Conservation (phyloP, 2,329 filamentous ascomycete species). For the Sarocladium brachiariae region DNA sequence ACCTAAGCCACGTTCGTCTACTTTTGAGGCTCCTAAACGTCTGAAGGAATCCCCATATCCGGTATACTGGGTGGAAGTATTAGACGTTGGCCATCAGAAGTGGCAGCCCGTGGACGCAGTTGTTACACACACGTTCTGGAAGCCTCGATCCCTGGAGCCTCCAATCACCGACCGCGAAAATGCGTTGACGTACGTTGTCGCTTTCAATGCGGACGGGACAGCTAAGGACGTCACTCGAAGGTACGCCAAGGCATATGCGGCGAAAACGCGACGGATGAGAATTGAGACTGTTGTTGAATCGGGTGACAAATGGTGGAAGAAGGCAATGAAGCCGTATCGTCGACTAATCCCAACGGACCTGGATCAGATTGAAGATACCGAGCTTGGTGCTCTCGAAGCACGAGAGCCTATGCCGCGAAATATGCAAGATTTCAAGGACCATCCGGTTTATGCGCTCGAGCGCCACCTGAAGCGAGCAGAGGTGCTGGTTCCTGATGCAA, state of each 20-base stretch:
- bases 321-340: constrained; percentile 42
- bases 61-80: constrained; percentile 90
- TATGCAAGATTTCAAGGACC: constrained; percentile 79
- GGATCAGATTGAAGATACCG: constrained; percentile 77
- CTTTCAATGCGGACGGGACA: constrained; percentile 72
- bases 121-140: constrained; percentile 70
- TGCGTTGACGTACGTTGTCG: constrained; percentile 73
- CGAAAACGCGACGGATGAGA: constrained; percentile 78
- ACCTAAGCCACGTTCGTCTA: constrained; percentile 20
- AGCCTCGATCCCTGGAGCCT: constrained; percentile 72
- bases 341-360: constrained; percentile 46
- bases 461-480: constrained; percentile 79
- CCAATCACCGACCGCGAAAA: constrained; percentile 72
- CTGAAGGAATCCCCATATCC: constrained; percentile 70
- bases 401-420: constrained; percentile 81
- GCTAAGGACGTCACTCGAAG: constrained; percentile 81
- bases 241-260: constrained; percentile 82
- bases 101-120: constrained; percentile 87
- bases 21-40: constrained; percentile 29
- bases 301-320: constrained; percentile 47
- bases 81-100: constrained; percentile 79
- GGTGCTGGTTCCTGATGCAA: constrained; percentile 64
- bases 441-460: constrained; percentile 77
- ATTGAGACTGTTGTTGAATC: constrained; percentile 56
- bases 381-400: constrained; percentile 63